These are phyloP conservation scores for Mycena albidolilacea DNA, from an alignment of 768 basidiomycete genomes.

Conservation along the genomic window DNA sequence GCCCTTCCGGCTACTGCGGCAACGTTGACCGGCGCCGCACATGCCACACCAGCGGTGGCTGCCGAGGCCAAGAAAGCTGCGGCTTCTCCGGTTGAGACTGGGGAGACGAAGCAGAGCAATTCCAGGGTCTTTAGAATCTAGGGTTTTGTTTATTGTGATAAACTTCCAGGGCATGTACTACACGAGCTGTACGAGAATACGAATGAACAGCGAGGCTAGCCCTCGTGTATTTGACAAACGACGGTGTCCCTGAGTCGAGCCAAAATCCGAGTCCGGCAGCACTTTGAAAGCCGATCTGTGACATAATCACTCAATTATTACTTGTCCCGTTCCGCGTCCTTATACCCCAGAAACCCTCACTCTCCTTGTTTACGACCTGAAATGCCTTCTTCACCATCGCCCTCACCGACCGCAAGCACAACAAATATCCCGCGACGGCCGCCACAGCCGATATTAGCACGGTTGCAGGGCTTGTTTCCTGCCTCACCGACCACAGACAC, in stretches of 20 bases:
- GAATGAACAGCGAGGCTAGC: background rate
- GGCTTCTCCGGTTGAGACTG: conserved; percentile 14
- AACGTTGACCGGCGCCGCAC: conserved; percentile 20
- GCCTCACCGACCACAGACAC: conserved; percentile 46
- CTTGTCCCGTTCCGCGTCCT: background rate
- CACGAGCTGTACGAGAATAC: background rate
- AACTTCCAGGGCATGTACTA: conserved; percentile 10
- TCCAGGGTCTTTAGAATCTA: conserved; percentile 29
- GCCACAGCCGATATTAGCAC: conserved; percentile 58
- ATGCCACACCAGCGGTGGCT: background rate
- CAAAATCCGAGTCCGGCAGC: too few relatives aligned
- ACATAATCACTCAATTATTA: conserved; percentile 1
- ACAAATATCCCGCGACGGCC: conserved; percentile 38
- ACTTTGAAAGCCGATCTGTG: background rate
- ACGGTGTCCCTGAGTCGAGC: background rate
- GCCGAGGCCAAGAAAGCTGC: background rate
- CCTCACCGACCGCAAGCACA: conserved; percentile 14
- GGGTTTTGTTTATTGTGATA: conserved; percentile 4
- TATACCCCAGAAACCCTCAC: background rate
- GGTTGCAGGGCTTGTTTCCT: conserved; percentile 69
- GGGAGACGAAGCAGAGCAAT: conserved; percentile 15
- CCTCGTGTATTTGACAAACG: background rate
- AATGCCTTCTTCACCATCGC: conserved; percentile 10
- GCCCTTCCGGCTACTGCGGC: conserved; percentile 17
- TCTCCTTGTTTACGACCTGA: conserved; percentile 16